phyloP scores from a whole-genome alignment of 2,329 filamentous ascomycete genomes.

The Eutypella sp. region DNA sequence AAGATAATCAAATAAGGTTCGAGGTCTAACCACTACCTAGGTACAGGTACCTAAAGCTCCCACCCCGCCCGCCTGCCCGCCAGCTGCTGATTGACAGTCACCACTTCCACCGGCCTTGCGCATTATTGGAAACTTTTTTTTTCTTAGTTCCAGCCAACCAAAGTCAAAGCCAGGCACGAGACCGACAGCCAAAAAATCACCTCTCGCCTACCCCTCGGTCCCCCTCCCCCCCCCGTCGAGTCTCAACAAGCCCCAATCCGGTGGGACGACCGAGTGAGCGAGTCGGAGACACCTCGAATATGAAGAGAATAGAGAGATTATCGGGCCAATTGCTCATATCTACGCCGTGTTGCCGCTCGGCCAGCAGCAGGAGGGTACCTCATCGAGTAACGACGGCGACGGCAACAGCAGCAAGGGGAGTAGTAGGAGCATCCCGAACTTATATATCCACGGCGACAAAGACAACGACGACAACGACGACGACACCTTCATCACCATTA shows the following conservation, averaged over 20 bases:
- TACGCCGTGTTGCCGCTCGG: conserved; percentile 36
- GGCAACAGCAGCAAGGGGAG: neutral
- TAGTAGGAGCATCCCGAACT: conserved; percentile 12
- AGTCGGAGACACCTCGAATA: conserved; percentile 24
- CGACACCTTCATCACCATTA: conserved; percentile 12
- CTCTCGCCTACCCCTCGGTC: conserved; percentile 10
- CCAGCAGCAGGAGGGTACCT: conserved; percentile 36
- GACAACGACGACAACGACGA: conserved; percentile 2
- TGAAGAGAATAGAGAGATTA: conserved; percentile 61
- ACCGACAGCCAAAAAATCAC: conserved; percentile 13
- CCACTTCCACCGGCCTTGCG: too few relatives aligned
- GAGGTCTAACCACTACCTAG: too few relatives aligned
- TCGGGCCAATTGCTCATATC: conserved; percentile 52
- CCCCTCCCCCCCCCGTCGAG: conserved; percentile 16
- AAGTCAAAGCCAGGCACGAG: conserved; percentile 24
- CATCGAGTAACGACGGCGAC: neutral
- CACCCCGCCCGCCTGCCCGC: too few relatives aligned
- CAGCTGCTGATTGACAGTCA: too few relatives aligned
- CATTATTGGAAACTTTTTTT: too few relatives aligned
- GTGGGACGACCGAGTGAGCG: conserved; percentile 22
- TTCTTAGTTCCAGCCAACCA: too few relatives aligned
- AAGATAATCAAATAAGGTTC: too few relatives aligned
- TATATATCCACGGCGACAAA: conserved; percentile 2
- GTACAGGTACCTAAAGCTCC: too few relatives aligned
- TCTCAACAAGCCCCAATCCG: conserved; percentile 14